Base-by-base conservation (phyloP, 2,329 filamentous ascomycete genomes). In the Phaeosphaeria sp. region DNA sequence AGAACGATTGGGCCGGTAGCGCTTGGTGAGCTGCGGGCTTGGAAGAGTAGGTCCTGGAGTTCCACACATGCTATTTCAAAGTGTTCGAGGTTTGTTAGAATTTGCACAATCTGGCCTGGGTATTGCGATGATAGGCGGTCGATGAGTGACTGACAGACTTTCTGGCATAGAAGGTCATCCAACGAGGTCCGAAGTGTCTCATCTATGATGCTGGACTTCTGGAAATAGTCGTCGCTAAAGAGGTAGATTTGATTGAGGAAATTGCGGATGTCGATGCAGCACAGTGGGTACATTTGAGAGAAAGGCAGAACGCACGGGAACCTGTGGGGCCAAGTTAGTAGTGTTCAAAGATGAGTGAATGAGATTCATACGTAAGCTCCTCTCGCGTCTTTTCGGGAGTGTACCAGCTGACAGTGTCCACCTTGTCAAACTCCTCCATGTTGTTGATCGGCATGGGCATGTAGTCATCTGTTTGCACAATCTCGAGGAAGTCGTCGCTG, bases 371-470 rank as follows among this genome's bases (percentile, higher is more conserved):
- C 85, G 84, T 88, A 68, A 97, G 85, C 66, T 95, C 87, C 59
- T 93, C 88, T 27, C 85, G 80, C 18, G 88, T 81, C 67, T 91
- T 92, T 30, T 96, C 92, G 44, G 93, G 93, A 0, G 87, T 89
- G 76, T 97, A 98, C 94, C 94, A 99, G 79, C 91, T 96, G 59
- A 98, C 93, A 60, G 93, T 95, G 63, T 97, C 87, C 36, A 99
- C 94, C 71, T 97, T 97, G 69, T 96, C 92, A 73, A 96, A 98
- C 72, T 98, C 93, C 68, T 97, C 93, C 17, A 85, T 79, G 20
- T 90, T 93, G 69, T 93, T 92, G 75, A 98, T 96, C 1, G 92
- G 91, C 95, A 99, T 98, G 2, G 95, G 96, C 94, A 99, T 99
- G 78, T 99, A 99, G 77, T 99, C 95, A 75, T 99, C 95, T 0